phyloP scores from a whole-genome alignment of 169 alveolate species.

The Eimeria necatrix region DNA sequence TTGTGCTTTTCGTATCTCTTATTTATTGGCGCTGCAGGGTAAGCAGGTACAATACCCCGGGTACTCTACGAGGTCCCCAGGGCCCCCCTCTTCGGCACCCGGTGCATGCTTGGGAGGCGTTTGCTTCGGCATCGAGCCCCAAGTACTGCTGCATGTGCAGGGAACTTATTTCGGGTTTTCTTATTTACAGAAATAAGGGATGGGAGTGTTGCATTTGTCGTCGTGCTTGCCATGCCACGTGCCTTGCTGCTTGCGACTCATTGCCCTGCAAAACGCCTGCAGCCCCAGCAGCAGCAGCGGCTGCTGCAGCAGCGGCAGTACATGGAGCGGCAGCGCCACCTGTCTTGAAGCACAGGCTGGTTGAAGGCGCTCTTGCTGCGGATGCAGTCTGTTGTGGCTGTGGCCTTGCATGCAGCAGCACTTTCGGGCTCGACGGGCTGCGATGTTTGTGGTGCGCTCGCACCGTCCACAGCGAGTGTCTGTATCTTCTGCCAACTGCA shows the following conservation, averaged over 20 bases:
- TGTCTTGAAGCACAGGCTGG: slow-evolving; percentile 13
- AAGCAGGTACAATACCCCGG: slow-evolving; percentile 20
- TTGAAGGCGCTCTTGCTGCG: slow-evolving; percentile 70
- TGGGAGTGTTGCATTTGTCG: slow-evolving; percentile 74
- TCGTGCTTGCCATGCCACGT: slow-evolving; percentile 49
- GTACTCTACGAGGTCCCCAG: not conserved
- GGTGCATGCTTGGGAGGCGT: slow-evolving; percentile 45
- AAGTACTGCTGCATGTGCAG: slow-evolving; percentile 69
- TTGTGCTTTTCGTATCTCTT: slow-evolving; percentile 18
- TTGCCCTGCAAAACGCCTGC: slow-evolving; percentile 73
- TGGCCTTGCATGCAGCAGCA: slow-evolving; percentile 64
- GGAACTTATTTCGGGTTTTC: slow-evolving; percentile 69
- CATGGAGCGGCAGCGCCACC: not conserved
- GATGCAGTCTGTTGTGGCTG: slow-evolving; percentile 72
- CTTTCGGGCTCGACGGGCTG: slow-evolving; percentile 69
- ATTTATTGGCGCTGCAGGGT: slow-evolving; percentile 70
- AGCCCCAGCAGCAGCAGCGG: not conserved
- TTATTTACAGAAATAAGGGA: slow-evolving; percentile 75
- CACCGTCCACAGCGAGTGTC: slow-evolving; percentile 71
- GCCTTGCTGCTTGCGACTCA: slow-evolving; percentile 47
- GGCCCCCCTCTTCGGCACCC: slow-evolving; percentile 26
- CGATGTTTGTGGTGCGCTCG: slow-evolving; percentile 80
- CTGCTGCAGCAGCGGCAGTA: not conserved
- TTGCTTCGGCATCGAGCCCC: slow-evolving; percentile 57
- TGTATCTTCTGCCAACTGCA: slow-evolving; percentile 5